Evolutionary conservation across 345 rosid genomes (phyloP), one percentile per base, ranked within the genome.

Genomic region (Gynandropsis gynandra): DNA sequence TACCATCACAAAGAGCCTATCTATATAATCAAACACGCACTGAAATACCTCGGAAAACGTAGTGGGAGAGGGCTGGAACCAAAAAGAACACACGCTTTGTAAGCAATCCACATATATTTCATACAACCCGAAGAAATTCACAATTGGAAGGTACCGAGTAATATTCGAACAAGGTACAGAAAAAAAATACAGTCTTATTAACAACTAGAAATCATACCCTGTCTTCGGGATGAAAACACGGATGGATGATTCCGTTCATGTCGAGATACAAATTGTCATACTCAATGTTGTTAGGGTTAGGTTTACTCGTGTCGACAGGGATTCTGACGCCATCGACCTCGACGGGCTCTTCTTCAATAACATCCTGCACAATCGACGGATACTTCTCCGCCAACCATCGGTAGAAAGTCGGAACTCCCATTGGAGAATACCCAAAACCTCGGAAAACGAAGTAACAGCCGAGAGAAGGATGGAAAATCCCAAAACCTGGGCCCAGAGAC

Each of bases 391-490:
- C 84, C 50, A 92, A 59, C 98, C 98, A 92, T 16, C 75, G 74
- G 74, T 87, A 92, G 74, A 92, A 87, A 19, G 98, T 78, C 10
- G 97, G 98, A 11, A 92, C 98, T 58, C 97, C 97, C 97, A 87
- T 92, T 31, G 40, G 40, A 10, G 40, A 10, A 9, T 4, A 36
- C 40, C 13, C 40, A 36, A 36, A 36, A 36, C n/a, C 2, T 36
- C 29, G 29, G 29, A 24, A 24, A 24, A 24, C 29, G n/a, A n/a
- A n/a, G n/a, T n/a, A n/a, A n/a, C n/a, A n/a, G n/a, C n/a, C n/a
- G n/a, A n/a, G n/a, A n/a, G n/a, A n/a, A 33, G 9, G 9, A 33
- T 11, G 44, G 21, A 10, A 40, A 27, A 32, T 24, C 41, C 42
- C 13, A 38, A 49, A 56, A 62, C 67, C 67, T 60, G 45, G 64